Evolutionary conservation across 257 asterid genomes (phyloP).

Genomic region (Cordia subcordata): DNA sequence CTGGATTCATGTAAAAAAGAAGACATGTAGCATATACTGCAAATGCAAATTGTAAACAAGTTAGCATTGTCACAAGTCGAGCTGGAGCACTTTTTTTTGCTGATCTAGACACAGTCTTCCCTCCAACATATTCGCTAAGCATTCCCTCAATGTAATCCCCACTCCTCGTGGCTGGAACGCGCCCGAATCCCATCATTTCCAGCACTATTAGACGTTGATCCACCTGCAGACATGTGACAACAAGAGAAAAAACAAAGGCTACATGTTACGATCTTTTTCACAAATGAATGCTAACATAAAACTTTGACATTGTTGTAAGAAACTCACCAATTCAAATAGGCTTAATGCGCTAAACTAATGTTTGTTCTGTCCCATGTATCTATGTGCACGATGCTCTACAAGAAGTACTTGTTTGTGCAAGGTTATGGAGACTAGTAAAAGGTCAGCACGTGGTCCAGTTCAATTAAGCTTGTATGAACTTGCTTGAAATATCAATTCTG

Average conservation of each 20-base stretch:
- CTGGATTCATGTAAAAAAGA: constrained; percentile 72
- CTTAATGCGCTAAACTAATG: no score
- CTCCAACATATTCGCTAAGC: constrained; percentile 66
- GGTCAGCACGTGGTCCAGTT: no score
- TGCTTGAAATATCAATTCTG: no score
- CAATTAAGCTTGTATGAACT: no score
- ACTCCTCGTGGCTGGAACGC: constrained; percentile 35
- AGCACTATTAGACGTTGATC: neutral
- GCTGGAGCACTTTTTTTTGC: constrained; percentile 37
- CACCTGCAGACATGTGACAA: neutral
- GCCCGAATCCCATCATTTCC: constrained; percentile 34
- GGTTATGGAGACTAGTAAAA: no score
- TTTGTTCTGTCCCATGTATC: no score
- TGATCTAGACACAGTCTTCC: constrained; percentile 12
- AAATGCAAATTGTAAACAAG: constrained; percentile 73
- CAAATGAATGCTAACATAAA: neutral
- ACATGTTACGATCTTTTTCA: neutral
- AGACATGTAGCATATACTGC: constrained; percentile 89
- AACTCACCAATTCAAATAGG: no score
- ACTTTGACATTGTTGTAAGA: no score
- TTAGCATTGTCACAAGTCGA: constrained; percentile 51
- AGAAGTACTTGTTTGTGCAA: no score
- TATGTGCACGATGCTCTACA: no score
- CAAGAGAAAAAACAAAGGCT: neutral
- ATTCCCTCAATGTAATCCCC: constrained; percentile 79